These are phyloP conservation scores for Colletotrichum gigasporum DNA, from an alignment of 2,329 filamentous ascomycete genomes.

Conservation along the genomic window DNA sequence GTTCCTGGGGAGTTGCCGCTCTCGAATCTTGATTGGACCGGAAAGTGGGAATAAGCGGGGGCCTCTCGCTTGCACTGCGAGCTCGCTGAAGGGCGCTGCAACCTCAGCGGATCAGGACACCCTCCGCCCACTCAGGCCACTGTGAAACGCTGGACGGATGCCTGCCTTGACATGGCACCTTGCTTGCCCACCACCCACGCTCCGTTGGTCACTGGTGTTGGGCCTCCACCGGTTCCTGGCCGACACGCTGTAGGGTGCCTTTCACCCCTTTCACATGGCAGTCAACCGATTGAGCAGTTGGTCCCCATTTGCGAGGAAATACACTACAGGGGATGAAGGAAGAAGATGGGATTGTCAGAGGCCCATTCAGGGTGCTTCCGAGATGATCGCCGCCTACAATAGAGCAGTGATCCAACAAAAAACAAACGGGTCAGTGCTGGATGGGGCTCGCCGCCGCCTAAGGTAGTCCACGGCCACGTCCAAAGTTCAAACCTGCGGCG, in stretches of 20 bases:
- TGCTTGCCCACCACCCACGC: not conserved
- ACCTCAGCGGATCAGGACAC: constrained; percentile 1
- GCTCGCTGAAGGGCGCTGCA: constrained; percentile 18
- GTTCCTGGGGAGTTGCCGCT: constrained; percentile 26
- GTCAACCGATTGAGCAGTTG: not conserved
- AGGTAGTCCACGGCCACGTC: too few species aligned
- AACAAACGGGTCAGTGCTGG: constrained; percentile 28
- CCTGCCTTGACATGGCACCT: constrained; percentile 1
- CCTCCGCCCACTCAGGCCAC: not conserved
- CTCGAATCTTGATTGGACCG: constrained; percentile 18
- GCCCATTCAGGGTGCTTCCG: not conserved
- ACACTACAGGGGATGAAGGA: not conserved
- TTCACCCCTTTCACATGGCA: constrained; percentile 1
- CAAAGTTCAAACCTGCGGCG: constrained; percentile 17
- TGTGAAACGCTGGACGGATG: not conserved
- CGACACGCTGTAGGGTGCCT: not conserved
- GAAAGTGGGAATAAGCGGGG: not conserved
- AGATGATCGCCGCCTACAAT: constrained; percentile 20
- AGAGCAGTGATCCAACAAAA: constrained; percentile 18
- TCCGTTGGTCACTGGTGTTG: too few species aligned
- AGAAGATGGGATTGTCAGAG: constrained; percentile 2
- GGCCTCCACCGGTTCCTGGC: constrained; percentile 11
- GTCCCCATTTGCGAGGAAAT: not conserved
- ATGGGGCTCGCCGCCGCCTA: constrained; percentile 20
- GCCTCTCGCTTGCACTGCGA: not conserved